Conservation (phyloP, 2,329 filamentous ascomycete species). For the Colletotrichum sp. region DNA sequence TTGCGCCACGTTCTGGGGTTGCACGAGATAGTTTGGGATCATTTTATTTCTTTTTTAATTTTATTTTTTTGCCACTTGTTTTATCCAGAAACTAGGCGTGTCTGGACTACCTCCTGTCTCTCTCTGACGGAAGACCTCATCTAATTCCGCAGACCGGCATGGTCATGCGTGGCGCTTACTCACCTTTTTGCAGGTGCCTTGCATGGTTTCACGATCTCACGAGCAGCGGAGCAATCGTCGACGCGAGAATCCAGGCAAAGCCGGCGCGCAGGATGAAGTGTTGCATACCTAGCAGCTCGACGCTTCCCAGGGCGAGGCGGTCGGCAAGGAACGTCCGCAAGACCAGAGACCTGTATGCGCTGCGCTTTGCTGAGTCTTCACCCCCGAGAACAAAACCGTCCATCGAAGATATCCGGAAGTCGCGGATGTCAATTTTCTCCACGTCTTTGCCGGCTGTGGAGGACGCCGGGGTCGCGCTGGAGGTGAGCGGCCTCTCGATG, state of each 20-base stretch:
- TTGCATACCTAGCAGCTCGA: constrained; percentile 34
- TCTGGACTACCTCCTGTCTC: background rate
- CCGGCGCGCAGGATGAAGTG: constrained; percentile 34
- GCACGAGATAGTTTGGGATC: background rate
- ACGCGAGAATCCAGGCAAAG: constrained; percentile 35
- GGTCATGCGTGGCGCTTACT: constrained; percentile 2
- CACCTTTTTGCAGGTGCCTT: background rate
- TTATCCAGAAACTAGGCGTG: background rate
- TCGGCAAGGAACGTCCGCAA: constrained; percentile 50
- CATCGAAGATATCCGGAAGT: constrained; percentile 54
- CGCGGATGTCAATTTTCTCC: constrained; percentile 43
- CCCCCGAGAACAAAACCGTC: constrained; percentile 50
- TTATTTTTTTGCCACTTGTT: background rate
- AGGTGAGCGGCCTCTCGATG: constrained; percentile 46
- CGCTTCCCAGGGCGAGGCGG: constrained; percentile 39
- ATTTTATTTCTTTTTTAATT: background rate
- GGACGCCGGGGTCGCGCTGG: constrained; percentile 27
- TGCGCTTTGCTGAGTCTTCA: constrained; percentile 29
- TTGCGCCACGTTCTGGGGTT: background rate
- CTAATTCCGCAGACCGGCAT: background rate
- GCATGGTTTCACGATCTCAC: background rate
- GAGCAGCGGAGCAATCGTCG: constrained; percentile 3
- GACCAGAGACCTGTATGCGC: constrained; percentile 40
- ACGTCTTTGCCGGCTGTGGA: constrained; percentile 11
- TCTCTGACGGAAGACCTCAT: background rate